Base-by-base conservation (phyloP, 768 basidiomycete species). In the Boletus sensibilis region DNA sequence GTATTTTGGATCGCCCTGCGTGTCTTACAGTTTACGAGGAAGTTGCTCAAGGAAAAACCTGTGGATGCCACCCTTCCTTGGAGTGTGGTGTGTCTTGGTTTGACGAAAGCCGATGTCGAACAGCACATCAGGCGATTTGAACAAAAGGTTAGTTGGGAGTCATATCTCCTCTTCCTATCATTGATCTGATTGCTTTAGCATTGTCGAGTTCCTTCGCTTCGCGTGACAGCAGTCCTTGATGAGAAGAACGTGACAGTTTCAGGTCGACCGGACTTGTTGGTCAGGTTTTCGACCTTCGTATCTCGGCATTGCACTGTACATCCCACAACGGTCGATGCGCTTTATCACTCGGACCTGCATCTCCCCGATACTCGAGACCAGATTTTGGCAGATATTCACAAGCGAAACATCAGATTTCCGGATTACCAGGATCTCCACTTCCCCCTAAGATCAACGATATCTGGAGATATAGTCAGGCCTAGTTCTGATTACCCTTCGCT, bases 1-100 rank as follows among this genome's bases (percentile, higher is more conserved):
- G 75, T 80, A 9, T 65, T 85, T 41, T 83, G 82, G 82, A 75
- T 82, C 48, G 77, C 80, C 2, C 63, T 82, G 37, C 80, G 80
- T 27, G 74, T 72, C 25, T 18, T 58, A 66, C 74, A 63, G 55
- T 69, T 20, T 71, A 74, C 62, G 66, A 73, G 51, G 57, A 50
- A n/a, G 33, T 23, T 57, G 14, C 51, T 65, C 44, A 50, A 47
- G 38, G 44, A 64, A 53, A 46, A 57, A 64, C 53, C 68, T 21
- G 56, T 64, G 20, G 67, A 71, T 33, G 1, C 52, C 0, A 23
- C 54, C 25, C 66, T 72, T 34, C 74, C 82, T 5, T 84, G 83
- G 83, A 76, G 77, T 33, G 41, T 78, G 1, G 76, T 78, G 3
- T 71, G 81, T 51, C 50, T 76, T 29, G 71, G 71, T 8, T 65